Conservation (phyloP, 306 rosid genomes). For the Coriaria nepalensis region DNA sequence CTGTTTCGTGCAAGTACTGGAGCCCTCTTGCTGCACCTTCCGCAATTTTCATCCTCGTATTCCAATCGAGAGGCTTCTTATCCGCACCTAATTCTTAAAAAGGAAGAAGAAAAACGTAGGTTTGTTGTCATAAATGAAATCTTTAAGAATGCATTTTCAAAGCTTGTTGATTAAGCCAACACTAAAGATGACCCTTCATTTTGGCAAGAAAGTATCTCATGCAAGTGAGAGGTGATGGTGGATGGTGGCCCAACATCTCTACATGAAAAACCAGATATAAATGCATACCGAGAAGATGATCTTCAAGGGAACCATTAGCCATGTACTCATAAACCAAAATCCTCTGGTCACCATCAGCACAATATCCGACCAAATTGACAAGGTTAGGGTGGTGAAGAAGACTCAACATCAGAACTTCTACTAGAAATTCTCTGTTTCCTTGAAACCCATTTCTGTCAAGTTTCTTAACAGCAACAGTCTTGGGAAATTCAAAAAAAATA, state of each 20-base stretch:
- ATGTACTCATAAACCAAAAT: constrained; percentile 77
- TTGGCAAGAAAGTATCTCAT: too few relatives aligned
- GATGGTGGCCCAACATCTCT: too few relatives aligned
- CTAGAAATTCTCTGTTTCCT: constrained; percentile 85
- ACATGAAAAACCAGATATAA: not conserved
- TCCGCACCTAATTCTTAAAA: constrained; percentile 30
- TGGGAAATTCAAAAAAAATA: constrained; percentile 7
- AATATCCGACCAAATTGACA: constrained; percentile 78
- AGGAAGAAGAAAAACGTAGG: not conserved
- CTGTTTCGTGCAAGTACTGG: constrained; percentile 68
- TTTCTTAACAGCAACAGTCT: constrained; percentile 89
- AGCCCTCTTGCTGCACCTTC: constrained; percentile 88
- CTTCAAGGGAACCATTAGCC: constrained; percentile 80
- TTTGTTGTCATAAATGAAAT: not conserved
- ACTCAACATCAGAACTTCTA: constrained; percentile 85
- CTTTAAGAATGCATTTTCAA: too few relatives aligned
- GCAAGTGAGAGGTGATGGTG: not conserved
- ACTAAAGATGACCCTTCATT: too few relatives aligned
- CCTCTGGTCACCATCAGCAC: constrained; percentile 73
- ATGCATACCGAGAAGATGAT: constrained; percentile 69
- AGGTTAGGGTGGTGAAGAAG: constrained; percentile 74
- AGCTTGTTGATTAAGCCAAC: too few relatives aligned
- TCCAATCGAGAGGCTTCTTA: constrained; percentile 58
- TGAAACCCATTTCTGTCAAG: constrained; percentile 87
- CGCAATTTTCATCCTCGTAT: constrained; percentile 71